Evolutionary conservation across 768 basidiomycete species (phyloP), one percentile per base, ranked within the genome.

Genomic region (Dacryopinax spathularia): DNA sequence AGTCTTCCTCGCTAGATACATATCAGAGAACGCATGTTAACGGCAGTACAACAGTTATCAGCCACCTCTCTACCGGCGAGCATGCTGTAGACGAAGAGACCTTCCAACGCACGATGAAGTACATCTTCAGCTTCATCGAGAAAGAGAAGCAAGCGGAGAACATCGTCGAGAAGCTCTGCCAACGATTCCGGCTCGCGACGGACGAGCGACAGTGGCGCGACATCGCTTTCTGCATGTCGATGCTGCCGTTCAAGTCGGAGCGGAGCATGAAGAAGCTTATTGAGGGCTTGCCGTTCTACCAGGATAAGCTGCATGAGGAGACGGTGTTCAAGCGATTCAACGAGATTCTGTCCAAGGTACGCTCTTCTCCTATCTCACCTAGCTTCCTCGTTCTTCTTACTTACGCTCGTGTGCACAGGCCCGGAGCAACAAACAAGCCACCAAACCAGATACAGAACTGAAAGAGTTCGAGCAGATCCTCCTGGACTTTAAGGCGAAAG

Each of bases 71-170:
- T 1, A 84, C 87, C 13, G 95, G 96, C 7, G 83, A 84, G 13
- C 90, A 94, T 71, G 88, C 92, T 0, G 90, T 98, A 3, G 89
- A 92, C 33, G 96, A 99, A 72, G 86, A 91, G 29, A 82, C 78
- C 2, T 99, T 98, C 81, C 86, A 95, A 70, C 86, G 84, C 69
- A 97, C 91, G 16, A 87, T 99, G 82, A 83, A 81, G 66, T 97
- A 93, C 71, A 97, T 99, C 66, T 98, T 99, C 75, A 81, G 83
- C 0, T 99, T 94, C 73, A 92, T 99, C 68, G 95, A 98, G 73
- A 98, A 99, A 82, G 93, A 98, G 75, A 97, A 95, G 75, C 95
- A 96, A 83, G 94, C 95, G 0, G 95, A 98, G 75, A 88, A 82
- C 70, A 91, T 99, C 66, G 90, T 98, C 62, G 95, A 99, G 70